Conservation (phyloP, 768 basidiomycete species). For the Galerina marginata region DNA sequence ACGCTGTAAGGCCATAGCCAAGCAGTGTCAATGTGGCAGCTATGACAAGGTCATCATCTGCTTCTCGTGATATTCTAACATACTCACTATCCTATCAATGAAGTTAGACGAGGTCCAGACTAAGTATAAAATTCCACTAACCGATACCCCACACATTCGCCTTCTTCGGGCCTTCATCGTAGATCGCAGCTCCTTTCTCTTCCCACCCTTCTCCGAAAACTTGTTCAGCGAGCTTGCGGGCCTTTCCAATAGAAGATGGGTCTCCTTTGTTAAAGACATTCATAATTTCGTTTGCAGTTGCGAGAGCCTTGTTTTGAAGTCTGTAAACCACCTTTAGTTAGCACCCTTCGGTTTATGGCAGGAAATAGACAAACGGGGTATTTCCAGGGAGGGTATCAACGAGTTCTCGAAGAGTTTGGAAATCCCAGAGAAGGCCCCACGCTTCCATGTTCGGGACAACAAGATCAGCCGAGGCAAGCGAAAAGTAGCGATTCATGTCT, state of each 20-base stretch:
- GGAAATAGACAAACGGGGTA: conserved; percentile 46
- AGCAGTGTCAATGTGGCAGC: conserved; percentile 86
- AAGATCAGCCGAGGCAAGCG: conserved; percentile 85
- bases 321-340: conserved; percentile 24
- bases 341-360: neutral
- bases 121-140: conserved; percentile 28
- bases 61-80: neutral
- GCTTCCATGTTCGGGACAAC: conserved; percentile 89
- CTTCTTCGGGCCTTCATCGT: conserved; percentile 63
- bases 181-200: conserved; percentile 70
- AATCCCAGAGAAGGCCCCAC: conserved; percentile 91
- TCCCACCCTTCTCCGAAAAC: conserved; percentile 91
- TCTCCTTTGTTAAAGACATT: conserved; percentile 80
- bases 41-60: conserved; percentile 19
- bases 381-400: conserved; percentile 79
- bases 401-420: conserved; percentile 76
- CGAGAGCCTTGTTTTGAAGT: conserved; percentile 81
- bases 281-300: conserved; percentile 86
- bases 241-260: conserved; percentile 51
- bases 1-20: conserved; percentile 94
- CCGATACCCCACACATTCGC: conserved; percentile 83
- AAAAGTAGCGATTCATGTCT: conserved; percentile 77
- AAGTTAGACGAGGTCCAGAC: neutral
- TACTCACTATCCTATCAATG: conserved; percentile 43
- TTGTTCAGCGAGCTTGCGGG: conserved; percentile 76